phyloP scores from a whole-genome alignment of 805 yeast species.

The Candida alai region DNA sequence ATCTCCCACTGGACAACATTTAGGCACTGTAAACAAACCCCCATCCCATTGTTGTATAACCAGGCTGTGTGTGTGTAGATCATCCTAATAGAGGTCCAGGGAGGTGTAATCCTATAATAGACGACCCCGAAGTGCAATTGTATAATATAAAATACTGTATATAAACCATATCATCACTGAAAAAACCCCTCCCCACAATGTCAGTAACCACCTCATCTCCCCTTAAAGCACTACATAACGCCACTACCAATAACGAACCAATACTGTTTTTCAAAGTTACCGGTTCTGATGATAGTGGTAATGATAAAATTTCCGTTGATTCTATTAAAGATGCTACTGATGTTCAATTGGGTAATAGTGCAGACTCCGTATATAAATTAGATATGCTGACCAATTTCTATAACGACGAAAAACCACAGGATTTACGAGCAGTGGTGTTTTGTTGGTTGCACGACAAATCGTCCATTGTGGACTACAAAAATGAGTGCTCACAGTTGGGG shows the following conservation, averaged over 20 bases:
- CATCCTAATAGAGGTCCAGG: no score
- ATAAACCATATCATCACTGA: no score
- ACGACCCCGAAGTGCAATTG: no score
- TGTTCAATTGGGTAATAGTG: slow-evolving; percentile 27
- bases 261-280: slow-evolving; percentile 17
- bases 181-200: no score
- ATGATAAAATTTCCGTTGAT: slow-evolving; percentile 13
- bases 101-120: no score
- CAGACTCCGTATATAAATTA: slow-evolving; percentile 27
- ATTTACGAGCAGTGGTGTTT: slow-evolving; percentile 60
- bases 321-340: slow-evolving; percentile 34
- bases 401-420: slow-evolving; percentile 45
- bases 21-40: no score
- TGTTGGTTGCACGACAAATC: slow-evolving; percentile 76
- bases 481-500: slow-evolving; percentile 60
- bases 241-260: slow-evolving; percentile 20
- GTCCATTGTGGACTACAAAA: slow-evolving; percentile 76
- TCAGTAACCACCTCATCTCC: slow-evolving; percentile 13
- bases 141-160: no score
- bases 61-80: no score
- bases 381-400: slow-evolving; percentile 52
- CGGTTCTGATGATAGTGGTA: no score
- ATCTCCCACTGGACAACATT: no score
- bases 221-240: slow-evolving; percentile 25
- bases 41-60: no score